Evolutionary conservation across 441 rosid genomes (phyloP).

Genomic region (Rhodomyrtus psidioides): DNA sequence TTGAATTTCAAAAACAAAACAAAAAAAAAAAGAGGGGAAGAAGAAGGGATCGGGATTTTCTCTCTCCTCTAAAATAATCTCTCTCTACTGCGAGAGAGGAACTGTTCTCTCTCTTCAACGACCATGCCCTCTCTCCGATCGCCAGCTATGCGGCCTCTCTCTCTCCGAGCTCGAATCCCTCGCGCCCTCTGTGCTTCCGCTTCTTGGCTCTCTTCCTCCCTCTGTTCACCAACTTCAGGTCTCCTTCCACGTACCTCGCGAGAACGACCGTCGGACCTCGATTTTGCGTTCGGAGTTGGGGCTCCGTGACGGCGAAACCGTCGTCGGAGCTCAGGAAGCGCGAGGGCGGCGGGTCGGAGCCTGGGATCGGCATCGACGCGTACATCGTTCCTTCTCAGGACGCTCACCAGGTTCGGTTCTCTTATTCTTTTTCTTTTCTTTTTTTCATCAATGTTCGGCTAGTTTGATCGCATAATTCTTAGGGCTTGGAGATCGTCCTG

Average conservation of each 20-base stretch:
- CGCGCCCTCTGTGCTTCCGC: slow-evolving; percentile 22
- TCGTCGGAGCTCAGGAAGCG: slow-evolving; percentile 45
- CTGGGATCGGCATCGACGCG: slow-evolving; percentile 77
- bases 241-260: slow-evolving; percentile 8
- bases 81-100: not conserved
- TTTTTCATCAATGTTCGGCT: not conserved
- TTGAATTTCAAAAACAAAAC: too few species aligned
- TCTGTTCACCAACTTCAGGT: slow-evolving; percentile 22
- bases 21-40: too few species aligned
- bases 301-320: slow-evolving; percentile 63
- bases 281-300: slow-evolving; percentile 31
- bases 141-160: slow-evolving; percentile 42
- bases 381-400: slow-evolving; percentile 94
- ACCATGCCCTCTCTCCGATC: slow-evolving; percentile 35
- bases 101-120: not conserved
- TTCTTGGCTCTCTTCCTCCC: slow-evolving; percentile 25
- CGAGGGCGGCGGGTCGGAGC: slow-evolving; percentile 14
- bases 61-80: too few species aligned
- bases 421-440: not conserved
- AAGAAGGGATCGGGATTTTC: too few species aligned
- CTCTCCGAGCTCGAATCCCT: slow-evolving; percentile 30
- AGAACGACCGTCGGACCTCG: slow-evolving; percentile 7
- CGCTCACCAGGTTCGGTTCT: slow-evolving; percentile 70
- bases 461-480: not conserved
- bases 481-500: not conserved